Evolutionary conservation across 768 basidiomycete species (phyloP).

Genomic region (Peribolospora kevripleyi): DNA sequence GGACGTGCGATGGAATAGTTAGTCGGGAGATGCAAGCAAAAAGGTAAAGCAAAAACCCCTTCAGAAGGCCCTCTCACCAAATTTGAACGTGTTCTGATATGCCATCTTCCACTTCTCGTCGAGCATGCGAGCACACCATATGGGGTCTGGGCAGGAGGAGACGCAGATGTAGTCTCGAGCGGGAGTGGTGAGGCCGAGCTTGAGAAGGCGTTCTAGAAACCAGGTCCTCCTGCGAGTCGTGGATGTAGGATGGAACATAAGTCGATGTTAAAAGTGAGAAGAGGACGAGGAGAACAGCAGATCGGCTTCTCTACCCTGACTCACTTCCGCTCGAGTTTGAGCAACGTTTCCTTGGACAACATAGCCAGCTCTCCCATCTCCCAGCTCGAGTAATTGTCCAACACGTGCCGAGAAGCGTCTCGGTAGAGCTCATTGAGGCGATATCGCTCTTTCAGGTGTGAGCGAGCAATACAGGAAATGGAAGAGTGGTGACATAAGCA

Average conservation of each 20-base stretch:
- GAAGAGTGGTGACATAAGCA: not conserved
- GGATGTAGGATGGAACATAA: not conserved
- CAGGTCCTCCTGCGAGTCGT: constrained; percentile 43
- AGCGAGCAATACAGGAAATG: not conserved
- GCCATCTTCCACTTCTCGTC: constrained; percentile 89
- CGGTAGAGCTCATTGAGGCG: constrained; percentile 29
- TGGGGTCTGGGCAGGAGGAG: constrained; percentile 53
- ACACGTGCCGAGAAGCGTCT: constrained; percentile 70
- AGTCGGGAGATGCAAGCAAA: constrained; percentile 4
- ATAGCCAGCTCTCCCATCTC: constrained; percentile 13
- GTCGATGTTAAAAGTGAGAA: not conserved
- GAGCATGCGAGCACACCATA: constrained; percentile 50
- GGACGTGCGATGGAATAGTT: not conserved
- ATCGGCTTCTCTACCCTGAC: not conserved
- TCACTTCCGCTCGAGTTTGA: constrained; percentile 57
- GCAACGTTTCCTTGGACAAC: constrained; percentile 51
- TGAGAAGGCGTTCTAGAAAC: constrained; percentile 85
- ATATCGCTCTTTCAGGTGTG: not conserved
- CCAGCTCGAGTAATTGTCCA: constrained; percentile 20
- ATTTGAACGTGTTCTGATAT: constrained; percentile 62
- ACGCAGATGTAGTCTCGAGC: constrained; percentile 86
- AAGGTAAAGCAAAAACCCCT: constrained; percentile 3
- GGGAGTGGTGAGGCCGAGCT: constrained; percentile 60
- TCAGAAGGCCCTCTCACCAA: constrained; percentile 28
- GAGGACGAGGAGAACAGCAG: not conserved